These are phyloP conservation scores for Astrocystis sublimbata DNA, from an alignment of 495 filamentous ascomycete genomes.

Conservation along the genomic window DNA sequence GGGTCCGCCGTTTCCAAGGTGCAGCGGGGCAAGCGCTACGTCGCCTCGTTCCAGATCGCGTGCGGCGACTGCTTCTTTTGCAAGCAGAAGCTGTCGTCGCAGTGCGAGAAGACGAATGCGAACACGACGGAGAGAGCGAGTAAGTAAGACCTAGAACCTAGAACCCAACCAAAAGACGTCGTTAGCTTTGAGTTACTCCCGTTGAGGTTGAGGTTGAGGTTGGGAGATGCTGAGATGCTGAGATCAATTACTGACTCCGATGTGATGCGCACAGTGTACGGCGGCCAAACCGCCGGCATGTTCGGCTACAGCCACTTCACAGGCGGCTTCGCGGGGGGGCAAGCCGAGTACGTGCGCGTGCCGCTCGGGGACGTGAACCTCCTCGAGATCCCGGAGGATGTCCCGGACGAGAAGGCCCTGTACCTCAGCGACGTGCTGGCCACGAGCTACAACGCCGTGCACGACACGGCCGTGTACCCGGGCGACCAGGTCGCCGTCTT, in stretches of 20 bases:
- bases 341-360: slow-evolving; percentile 85
- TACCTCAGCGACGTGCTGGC: slow-evolving; percentile 79
- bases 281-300: slow-evolving; percentile 68
- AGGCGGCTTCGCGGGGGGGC: slow-evolving; percentile 86
- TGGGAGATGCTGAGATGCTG: no score
- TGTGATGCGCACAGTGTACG: slow-evolving; percentile 57
- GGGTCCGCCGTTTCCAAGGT: slow-evolving; percentile 61
- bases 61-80: slow-evolving; percentile 78
- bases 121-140: slow-evolving; percentile 63
- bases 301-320: slow-evolving; percentile 78
- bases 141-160: background rate
- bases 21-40: slow-evolving; percentile 70
- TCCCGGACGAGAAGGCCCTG: slow-evolving; percentile 85
- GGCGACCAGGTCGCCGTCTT: slow-evolving; percentile 83
- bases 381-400: slow-evolving; percentile 73
- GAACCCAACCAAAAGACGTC: background rate
- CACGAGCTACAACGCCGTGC: slow-evolving; percentile 79
- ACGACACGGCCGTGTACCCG: slow-evolving; percentile 79
- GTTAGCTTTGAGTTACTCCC: no score
- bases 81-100: slow-evolving; percentile 68
- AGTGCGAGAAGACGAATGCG: slow-evolving; percentile 77
- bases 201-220: no score
- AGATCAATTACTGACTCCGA: slow-evolving; percentile 25
- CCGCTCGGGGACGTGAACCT: slow-evolving; percentile 83
- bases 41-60: slow-evolving; percentile 85